A percentile compares a stretch with the other conserved stretches of the same genome.
Evolutionary conservation across 2,329 filamentous ascomycete species (phyloP).

Genomic region (Samsoniella hepiali): DNA sequence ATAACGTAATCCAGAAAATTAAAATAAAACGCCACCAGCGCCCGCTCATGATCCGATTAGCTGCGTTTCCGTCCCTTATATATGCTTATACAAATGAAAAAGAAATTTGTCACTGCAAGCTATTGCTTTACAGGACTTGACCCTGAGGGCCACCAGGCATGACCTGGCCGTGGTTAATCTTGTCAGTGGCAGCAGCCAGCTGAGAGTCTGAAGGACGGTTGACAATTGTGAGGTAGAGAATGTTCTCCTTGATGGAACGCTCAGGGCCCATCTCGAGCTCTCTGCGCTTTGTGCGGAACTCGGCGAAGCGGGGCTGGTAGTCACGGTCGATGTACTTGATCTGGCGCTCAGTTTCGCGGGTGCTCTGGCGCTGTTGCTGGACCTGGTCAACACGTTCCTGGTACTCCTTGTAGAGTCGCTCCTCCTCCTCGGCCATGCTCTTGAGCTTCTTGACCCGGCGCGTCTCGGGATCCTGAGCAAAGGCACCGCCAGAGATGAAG

Average conservation of each 20-base stretch:
- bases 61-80: neutral
- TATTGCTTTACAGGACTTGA: neutral
- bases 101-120: neutral
- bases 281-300: constrained; percentile 16
- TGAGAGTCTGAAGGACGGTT: constrained; percentile 19
- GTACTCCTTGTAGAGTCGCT: constrained; percentile 18
- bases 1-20: neutral
- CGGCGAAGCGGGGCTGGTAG: constrained; percentile 18
- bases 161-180: constrained; percentile 13
- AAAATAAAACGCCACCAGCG: constrained; percentile 12
- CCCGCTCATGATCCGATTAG: constrained; percentile 7
- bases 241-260: constrained; percentile 19
- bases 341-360: constrained; percentile 18
- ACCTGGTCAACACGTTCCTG: constrained; percentile 17
- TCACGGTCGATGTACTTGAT: constrained; percentile 18
- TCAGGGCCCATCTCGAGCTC: constrained; percentile 19
- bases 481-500: constrained; percentile 18
- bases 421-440: constrained; percentile 17
- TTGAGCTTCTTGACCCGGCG: constrained; percentile 15
- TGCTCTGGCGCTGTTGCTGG: constrained; percentile 17
- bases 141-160: constrained; percentile 14
- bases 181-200: constrained; percentile 18
- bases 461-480: constrained; percentile 18
- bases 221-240: constrained; percentile 20
- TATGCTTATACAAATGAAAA: neutral